Evolutionary conservation across 1,139 yeast genomes (phyloP).

Genomic region (Scheffersomyces illinoinensis): DNA sequence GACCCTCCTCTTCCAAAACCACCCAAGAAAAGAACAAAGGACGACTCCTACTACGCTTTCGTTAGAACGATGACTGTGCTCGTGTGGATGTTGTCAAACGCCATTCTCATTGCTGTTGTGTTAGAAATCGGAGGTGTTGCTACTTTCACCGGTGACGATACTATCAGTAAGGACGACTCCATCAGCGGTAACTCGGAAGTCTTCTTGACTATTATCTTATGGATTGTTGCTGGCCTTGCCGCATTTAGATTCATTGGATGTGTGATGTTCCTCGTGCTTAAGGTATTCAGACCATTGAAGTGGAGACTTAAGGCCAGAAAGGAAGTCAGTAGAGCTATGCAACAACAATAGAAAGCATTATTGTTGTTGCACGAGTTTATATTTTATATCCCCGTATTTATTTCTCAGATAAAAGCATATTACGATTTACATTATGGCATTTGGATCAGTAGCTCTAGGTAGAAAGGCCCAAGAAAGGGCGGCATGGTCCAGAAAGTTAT

Average conservation of each 20-base stretch:
- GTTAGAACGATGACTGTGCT: conserved; percentile 48
- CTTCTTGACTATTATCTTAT: conserved; percentile 47
- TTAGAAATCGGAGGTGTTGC: conserved; percentile 44
- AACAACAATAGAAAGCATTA: not conserved
- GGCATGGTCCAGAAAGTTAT: not conserved
- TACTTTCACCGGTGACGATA: conserved; percentile 22
- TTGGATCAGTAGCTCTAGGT: not conserved
- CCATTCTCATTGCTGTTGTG: conserved; percentile 42
- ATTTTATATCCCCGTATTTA: not conserved
- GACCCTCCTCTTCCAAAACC: conserved; percentile 24
- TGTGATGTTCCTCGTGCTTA: conserved; percentile 35
- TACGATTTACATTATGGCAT: not conserved
- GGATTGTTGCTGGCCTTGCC: conserved; percentile 53
- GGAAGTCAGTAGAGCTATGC: conserved; percentile 9
- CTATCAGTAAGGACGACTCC: conserved; percentile 27
- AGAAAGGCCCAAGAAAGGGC: not conserved
- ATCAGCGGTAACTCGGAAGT: conserved; percentile 39
- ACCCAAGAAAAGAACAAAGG: conserved; percentile 27
- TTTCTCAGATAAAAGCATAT: not conserved
- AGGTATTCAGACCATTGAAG: conserved; percentile 40
- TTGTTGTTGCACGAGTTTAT: not conserved
- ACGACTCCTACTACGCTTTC: conserved; percentile 46
- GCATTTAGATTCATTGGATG: conserved; percentile 44
- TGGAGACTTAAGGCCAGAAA: conserved; percentile 36
- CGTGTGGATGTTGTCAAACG: conserved; percentile 48